Base-by-base conservation (phyloP, 352 stramenopile species). In the Peronospora belbahrii region DNA sequence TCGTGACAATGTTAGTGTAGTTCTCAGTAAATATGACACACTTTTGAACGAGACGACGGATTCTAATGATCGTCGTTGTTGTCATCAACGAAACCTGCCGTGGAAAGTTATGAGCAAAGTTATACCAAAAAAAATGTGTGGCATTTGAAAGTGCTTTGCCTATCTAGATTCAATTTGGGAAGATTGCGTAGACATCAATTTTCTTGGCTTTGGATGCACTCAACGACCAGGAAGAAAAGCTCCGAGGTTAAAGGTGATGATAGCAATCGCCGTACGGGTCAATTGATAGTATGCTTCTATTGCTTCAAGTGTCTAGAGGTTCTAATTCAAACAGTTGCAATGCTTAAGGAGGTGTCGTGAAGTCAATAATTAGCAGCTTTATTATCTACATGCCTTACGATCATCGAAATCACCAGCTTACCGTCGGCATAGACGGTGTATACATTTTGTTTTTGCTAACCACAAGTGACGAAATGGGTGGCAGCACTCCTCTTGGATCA, bases 391-490 rank as follows among this genome's bases (percentile, higher is more conserved):
- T 56, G 32, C 40, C 19, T 44, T 48, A 11, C 15, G 3, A 18
- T 45, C 20, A 17, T 44, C 22, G 5, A 20, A 15, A 28, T 8
- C 30, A 60, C 56, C 56, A 65, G 7, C 18, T 56, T n/a, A 45
- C 33, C 6, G 34, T 20, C 6, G 27, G 18, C 25, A 19, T 39
- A 7, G 38, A 31, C 6, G 22, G 59, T 47, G 24, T 42, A 15
- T 35, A 48, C 19, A 13, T 41, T 19, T 34, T 62, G 34, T 41
- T 50, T 13, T 45, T 42, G 13, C 22, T 37, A 11, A 32, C 39
- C 15, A 76, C 62, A 0, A 82, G 49, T n/a, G 70, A 82, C 42
- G 70, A 74, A 58, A 82, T 74, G 8, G 70, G 65, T 30, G 70
- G 70, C n/a, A 82, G 43, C 38, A 79, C 4, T 43, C 52, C 42